Evolutionary conservation across 345 rosid genomes (phyloP), one percentile per base, ranked within the genome.

Genomic region (Gossypium mustelinum): DNA sequence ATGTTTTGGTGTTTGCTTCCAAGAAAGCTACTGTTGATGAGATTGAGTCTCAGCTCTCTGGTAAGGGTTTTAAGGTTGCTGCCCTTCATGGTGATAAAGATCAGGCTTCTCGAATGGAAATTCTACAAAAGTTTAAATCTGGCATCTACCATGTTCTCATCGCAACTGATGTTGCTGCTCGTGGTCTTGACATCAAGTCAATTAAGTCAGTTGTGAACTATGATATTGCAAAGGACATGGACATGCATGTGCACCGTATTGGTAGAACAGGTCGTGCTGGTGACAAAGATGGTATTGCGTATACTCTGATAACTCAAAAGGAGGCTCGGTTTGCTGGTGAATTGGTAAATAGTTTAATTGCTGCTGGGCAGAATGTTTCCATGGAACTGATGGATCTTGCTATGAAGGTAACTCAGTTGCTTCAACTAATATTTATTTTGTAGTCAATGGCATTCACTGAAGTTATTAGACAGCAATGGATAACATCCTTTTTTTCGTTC

Each of bases 261-360:
- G 99, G 99, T 78, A 84, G 98, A 81, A 95, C 98, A 9, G 99
- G 99, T 62, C 99, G 99, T 82, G 99, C 99, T 78, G 99, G 99
- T 78, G 97, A 94, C 74, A 94, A 93, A 70, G 99, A 94, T 82
- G 99, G 99, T 73, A 87, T 80, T 84, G 99, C 99, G 16, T 89
- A 93, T 82, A 94, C 99, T 18, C 92, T 94, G 73, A 72, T 94
- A 82, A 91, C 96, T 16, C 98, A 91, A 77, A 94, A 89, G 79
- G 98, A 94, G 82, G 90, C 98, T 69, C 90, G 98, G 41, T 94
- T 94, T 91, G 97, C 93, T 7, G 97, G 98, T 70, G 99, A 94
- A 84, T 82, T 94, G 83, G 95, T 91, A 43, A 93, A 91, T 83
- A 91, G 93, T 85, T 81, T 94, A 85, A 78, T 94, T 72, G 97